Conservation (phyloP, 805 yeast species). For the Clavispora phyllophila region DNA sequence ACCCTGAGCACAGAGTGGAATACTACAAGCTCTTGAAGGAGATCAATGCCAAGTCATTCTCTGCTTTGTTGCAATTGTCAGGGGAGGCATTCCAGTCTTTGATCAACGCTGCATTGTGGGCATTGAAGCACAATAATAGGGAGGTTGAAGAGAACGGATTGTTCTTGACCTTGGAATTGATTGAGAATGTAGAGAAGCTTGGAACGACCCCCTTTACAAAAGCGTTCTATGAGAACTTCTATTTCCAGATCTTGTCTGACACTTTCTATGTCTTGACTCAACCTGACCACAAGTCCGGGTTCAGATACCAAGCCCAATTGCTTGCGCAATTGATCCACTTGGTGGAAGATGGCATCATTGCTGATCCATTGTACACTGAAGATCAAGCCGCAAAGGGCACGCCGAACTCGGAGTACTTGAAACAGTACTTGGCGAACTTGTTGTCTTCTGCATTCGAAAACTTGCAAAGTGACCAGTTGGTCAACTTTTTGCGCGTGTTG, state of each 20-base stretch:
- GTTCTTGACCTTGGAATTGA: slow-evolving; percentile 73
- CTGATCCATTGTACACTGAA: slow-evolving; percentile 72
- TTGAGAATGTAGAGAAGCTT: slow-evolving; percentile 76
- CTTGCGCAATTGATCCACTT: slow-evolving; percentile 78
- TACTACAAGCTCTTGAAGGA: slow-evolving; percentile 87
- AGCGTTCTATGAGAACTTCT: slow-evolving; percentile 84
- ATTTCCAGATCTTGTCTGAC: slow-evolving; percentile 84
- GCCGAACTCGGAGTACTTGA: slow-evolving; percentile 70
- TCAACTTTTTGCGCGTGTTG: slow-evolving; percentile 74
- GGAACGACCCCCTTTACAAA: slow-evolving; percentile 70
- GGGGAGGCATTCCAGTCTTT: slow-evolving; percentile 88
- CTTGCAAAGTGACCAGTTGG: slow-evolving; percentile 75
- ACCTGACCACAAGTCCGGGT: slow-evolving; percentile 96
- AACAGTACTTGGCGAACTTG: slow-evolving; percentile 76
- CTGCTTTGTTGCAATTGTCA: slow-evolving; percentile 81
- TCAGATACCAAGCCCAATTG: slow-evolving; percentile 79
- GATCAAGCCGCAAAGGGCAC: slow-evolving; percentile 85
- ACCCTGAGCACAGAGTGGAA: slow-evolving; percentile 96
- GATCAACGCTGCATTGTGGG: slow-evolving; percentile 95
- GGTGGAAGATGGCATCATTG: slow-evolving; percentile 70
- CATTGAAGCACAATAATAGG: slow-evolving; percentile 94
- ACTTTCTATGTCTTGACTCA: slow-evolving; percentile 92
- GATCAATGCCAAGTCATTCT: slow-evolving; percentile 79
- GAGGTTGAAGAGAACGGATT: slow-evolving; percentile 94
- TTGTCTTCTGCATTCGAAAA: slow-evolving; percentile 89